Conservation (phyloP, 176 grass and related monocot genomes). For the Triticum monococcum region DNA sequence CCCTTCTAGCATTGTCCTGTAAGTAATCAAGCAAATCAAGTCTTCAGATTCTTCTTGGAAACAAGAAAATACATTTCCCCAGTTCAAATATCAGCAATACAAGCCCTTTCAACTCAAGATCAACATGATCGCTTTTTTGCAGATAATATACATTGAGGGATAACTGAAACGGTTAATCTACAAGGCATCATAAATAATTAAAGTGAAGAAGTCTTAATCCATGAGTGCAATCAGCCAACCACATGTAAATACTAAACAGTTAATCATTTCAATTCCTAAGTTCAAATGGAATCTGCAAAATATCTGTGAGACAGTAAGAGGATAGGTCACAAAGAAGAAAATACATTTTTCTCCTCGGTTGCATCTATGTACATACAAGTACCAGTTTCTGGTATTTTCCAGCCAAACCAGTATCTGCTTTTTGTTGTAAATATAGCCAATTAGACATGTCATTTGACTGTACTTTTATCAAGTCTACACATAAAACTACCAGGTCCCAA, state of each 20-base stretch:
- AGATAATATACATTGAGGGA: constrained; percentile 1
- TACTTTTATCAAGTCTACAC: constrained; percentile 10
- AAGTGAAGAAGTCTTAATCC: constrained; percentile 2
- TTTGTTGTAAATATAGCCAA: neutral
- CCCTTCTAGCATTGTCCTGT: constrained; percentile 95
- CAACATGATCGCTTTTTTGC: neutral
- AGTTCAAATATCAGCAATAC: neutral
- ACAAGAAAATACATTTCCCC: constrained; percentile 3
- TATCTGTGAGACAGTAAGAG: constrained; percentile 11
- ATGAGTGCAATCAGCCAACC: neutral
- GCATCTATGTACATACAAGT: neutral
- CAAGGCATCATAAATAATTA: neutral
- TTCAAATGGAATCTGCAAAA: constrained; percentile 23
- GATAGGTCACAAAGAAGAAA: neutral
- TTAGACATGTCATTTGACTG: neutral
- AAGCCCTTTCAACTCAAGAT: constrained; percentile 12
- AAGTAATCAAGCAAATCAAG: constrained; percentile 23
- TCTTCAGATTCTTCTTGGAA: neutral
- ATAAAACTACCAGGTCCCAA: neutral
- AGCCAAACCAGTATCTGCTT: neutral
- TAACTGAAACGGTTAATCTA: neutral
- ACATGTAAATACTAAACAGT: neutral
- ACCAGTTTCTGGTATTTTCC: neutral
- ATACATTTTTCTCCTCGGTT: neutral
- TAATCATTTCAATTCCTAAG: neutral